A percentile compares a stretch with the other conserved stretches of the same genome.
phyloP scores from a whole-genome alignment of 1,284 basidiomycete species.

The Malassezia yamatoensis region DNA sequence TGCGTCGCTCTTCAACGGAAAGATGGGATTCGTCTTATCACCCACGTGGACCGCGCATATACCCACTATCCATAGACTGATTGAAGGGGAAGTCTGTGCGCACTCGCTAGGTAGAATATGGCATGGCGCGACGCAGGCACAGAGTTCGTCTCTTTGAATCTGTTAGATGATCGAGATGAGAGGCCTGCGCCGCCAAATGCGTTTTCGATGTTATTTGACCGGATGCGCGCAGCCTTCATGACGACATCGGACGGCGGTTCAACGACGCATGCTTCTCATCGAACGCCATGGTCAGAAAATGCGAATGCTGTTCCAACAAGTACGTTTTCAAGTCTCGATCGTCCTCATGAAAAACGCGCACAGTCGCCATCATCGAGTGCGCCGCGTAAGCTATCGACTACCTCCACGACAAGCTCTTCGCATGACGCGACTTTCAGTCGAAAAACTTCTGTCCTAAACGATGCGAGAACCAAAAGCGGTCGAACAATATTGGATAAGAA shows the following conservation, averaged over 20 bases:
- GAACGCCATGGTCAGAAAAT: too few relatives aligned
- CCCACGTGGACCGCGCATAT: slow-evolving; percentile 16
- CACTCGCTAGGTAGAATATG: neutral
- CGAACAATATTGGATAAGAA: neutral
- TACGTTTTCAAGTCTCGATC: neutral
- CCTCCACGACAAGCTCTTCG: neutral
- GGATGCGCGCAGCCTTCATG: slow-evolving; percentile 33
- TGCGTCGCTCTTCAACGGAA: slow-evolving; percentile 19
- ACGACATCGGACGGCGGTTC: neutral
- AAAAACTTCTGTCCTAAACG: neutral
- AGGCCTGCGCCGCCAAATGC: slow-evolving; percentile 26
- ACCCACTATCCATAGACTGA: neutral
- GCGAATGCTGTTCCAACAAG: neutral
- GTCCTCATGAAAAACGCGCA: too few relatives aligned
- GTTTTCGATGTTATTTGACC: slow-evolving; percentile 31
- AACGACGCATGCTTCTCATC: neutral
- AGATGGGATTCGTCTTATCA: slow-evolving; percentile 12
- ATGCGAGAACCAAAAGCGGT: neutral
- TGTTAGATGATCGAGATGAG: slow-evolving; percentile 33
- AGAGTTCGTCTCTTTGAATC: slow-evolving; percentile 26
- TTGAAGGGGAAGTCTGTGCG: neutral
- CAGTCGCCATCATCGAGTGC: too few relatives aligned
- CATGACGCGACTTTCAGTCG: too few relatives aligned
- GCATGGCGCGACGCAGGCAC: neutral
- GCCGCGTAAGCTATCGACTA: neutral